Evolutionary conservation across 1,284 basidiomycete species (phyloP).

Genomic region (Thelephora terrestris): DNA sequence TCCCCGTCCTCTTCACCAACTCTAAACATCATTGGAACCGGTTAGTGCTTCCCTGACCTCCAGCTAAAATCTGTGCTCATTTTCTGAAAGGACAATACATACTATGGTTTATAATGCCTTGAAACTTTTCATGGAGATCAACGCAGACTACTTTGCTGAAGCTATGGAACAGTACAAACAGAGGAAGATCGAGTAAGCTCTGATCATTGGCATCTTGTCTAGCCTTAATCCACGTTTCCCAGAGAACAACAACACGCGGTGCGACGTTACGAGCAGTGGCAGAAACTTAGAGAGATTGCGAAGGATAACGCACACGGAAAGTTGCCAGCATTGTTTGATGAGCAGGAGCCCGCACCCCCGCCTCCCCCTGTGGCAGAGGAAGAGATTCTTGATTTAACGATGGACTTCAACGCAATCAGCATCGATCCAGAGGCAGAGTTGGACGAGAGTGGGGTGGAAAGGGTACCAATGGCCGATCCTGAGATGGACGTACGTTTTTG

Average conservation of each 20-base stretch:
- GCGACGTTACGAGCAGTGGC: constrained; percentile 77
- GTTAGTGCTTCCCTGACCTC: constrained; percentile 35
- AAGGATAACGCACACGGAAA: constrained; percentile 54
- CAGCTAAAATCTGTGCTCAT: constrained; percentile 7
- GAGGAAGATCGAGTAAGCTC: constrained; percentile 68
- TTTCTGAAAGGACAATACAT: constrained; percentile 79
- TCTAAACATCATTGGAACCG: constrained; percentile 98
- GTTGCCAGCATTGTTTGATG: constrained; percentile 54
- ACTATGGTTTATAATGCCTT: constrained; percentile 98
- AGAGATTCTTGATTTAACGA: constrained; percentile 77
- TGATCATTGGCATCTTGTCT: constrained; percentile 8
- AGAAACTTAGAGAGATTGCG: constrained; percentile 67
- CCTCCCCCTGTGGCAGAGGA: constrained; percentile 76
- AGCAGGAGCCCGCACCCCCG: constrained; percentile 58
- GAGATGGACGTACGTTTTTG: constrained; percentile 64
- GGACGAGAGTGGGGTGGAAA: constrained; percentile 76
- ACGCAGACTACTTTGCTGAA: constrained; percentile 91
- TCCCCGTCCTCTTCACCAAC: constrained; percentile 95
- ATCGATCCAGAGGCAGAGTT: constrained; percentile 73
- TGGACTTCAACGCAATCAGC: constrained; percentile 79
- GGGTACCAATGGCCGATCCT: constrained; percentile 84
- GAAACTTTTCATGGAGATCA: constrained; percentile 99
- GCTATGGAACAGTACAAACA: constrained; percentile 93
- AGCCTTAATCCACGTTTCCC: constrained; percentile 9
- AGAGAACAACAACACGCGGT: constrained; percentile 82